phyloP scores from a whole-genome alignment of 257 asterid genomes.

The Oldenlandia corymbosa region DNA sequence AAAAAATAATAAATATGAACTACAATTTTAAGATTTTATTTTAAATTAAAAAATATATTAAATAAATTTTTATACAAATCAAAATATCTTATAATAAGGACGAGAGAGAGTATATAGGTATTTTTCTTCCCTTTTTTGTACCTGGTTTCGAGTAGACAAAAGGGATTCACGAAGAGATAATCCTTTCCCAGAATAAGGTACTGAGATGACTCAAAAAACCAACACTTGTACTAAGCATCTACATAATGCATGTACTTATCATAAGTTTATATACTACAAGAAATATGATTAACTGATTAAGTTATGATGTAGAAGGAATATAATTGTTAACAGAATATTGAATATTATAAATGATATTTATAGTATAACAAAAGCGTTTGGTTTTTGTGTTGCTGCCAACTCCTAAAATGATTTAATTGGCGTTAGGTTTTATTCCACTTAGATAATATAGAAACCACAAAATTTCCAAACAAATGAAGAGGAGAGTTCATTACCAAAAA shows the following conservation, averaged over 20 bases:
- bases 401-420: background rate
- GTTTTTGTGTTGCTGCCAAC: background rate
- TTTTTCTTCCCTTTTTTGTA: background rate
- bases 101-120: no score
- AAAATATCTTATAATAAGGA: no score
- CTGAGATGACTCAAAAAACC: background rate
- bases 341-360: no score
- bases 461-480: background rate
- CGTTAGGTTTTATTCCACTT: background rate
- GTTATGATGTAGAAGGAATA: no score
- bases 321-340: no score
- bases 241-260: background rate
- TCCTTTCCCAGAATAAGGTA: background rate
- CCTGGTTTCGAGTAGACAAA: background rate
- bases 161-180: background rate
- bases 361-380: no score
- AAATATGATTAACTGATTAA: no score
- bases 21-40: no score
- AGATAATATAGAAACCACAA: background rate
- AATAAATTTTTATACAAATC: no score
- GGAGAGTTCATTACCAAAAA: background rate
- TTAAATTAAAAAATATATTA: no score
- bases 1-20: no score
- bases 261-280: no score
- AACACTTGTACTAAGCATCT: background rate